These are phyloP conservation scores for Arachnopeziza araneosa DNA, from an alignment of 2,329 filamentous ascomycete species.

Conservation along the genomic window DNA sequence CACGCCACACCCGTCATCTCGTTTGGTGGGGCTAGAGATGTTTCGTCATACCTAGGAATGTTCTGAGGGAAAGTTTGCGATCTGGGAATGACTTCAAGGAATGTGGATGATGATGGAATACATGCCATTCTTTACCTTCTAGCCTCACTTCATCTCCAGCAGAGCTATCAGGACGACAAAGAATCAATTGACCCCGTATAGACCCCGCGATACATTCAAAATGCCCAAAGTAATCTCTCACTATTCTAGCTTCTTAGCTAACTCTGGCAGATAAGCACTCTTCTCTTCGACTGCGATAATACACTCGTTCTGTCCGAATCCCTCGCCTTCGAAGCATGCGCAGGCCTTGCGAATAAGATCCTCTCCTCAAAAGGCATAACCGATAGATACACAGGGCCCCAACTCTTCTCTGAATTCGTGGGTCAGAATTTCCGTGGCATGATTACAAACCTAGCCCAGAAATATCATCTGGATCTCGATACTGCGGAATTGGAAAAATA, in stretches of 20 bases:
- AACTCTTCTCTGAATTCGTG: conserved; percentile 80
- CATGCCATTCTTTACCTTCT: too few relatives aligned
- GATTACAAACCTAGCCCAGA: conserved; percentile 69
- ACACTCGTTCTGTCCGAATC: conserved; percentile 89
- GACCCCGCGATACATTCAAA: background rate
- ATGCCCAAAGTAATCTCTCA: background rate
- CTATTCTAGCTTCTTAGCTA: background rate
- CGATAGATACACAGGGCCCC: conserved; percentile 69
- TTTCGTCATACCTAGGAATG: too few relatives aligned
- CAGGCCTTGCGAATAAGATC: conserved; percentile 83
- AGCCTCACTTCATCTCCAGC: too few relatives aligned
- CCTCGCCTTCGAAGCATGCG: conserved; percentile 86
- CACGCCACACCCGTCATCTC: too few relatives aligned
- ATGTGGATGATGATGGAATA: too few relatives aligned
- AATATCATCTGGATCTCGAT: conserved; percentile 66
- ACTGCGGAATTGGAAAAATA: conserved; percentile 66
- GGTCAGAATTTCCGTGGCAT: conserved; percentile 94
- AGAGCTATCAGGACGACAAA: too few relatives aligned
- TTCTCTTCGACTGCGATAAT: conserved; percentile 81
- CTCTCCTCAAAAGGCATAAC: conserved; percentile 58
- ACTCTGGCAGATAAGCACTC: conserved; percentile 52
- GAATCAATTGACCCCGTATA: background rate
- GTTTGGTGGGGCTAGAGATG: too few relatives aligned
- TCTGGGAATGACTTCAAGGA: too few relatives aligned
- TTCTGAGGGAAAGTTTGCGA: too few relatives aligned